Conservation (phyloP, 805 yeast species). For the Komagataella mondaviorum region DNA sequence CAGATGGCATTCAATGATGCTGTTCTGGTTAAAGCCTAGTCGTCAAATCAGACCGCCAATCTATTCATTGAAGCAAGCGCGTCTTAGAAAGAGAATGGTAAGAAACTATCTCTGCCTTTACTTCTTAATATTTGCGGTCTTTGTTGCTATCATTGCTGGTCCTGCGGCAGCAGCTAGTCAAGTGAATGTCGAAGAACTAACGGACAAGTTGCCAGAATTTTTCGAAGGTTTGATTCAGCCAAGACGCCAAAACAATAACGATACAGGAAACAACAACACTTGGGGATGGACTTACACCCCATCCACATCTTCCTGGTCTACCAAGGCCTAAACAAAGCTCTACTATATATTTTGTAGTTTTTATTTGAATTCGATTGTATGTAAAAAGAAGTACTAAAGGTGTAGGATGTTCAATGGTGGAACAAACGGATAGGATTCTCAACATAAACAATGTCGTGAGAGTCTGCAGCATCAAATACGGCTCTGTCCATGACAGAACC, state of each 20-base stretch:
- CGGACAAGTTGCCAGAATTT: conserved; percentile 15
- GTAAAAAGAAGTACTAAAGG: not conserved
- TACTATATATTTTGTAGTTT: conserved; percentile 1
- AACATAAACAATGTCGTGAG: conserved; percentile 79
- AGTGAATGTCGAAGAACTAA: conserved; percentile 17
- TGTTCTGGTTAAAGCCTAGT: conserved; percentile 97
- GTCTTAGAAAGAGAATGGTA: conserved; percentile 95
- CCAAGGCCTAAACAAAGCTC: conserved; percentile 24
- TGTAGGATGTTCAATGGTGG: conserved; percentile 60
- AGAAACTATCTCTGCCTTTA: conserved; percentile 81
- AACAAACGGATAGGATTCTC: conserved; percentile 96
- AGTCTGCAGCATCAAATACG: conserved; percentile 91
- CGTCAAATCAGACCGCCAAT: conserved; percentile 97
- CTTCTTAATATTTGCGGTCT: conserved; percentile 54
- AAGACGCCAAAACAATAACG: conserved; percentile 67
- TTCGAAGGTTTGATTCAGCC: conserved; percentile 78
- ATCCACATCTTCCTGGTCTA: conserved; percentile 30
- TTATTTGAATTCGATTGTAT: not conserved
- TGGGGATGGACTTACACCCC: conserved; percentile 34
- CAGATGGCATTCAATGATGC: conserved; percentile 95
- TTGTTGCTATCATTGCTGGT: conserved; percentile 69
- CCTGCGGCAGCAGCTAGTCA: conserved; percentile 78
- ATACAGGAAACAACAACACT: conserved; percentile 47
- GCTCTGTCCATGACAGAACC: conserved; percentile 98
- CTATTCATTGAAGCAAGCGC: conserved; percentile 90